Conservation (phyloP, 2,329 filamentous ascomycete species). For the Hyphodiscus sp. region DNA sequence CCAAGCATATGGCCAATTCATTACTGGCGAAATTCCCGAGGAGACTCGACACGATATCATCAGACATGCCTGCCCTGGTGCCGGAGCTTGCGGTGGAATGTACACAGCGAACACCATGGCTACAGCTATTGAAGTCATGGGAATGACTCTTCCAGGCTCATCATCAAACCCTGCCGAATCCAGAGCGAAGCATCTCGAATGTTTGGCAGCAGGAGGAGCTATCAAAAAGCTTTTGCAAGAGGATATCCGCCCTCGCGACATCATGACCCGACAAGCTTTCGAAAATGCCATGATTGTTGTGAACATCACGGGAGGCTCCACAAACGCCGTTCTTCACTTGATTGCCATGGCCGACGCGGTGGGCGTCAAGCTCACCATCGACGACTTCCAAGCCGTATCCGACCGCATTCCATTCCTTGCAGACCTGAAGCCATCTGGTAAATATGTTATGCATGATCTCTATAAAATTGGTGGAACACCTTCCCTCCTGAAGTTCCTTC, state of each 20-base stretch:
- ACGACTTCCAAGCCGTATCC: constrained; percentile 79
- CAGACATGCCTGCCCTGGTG: constrained; percentile 78
- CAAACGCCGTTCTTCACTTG: constrained; percentile 78
- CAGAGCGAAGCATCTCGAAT: constrained; percentile 65
- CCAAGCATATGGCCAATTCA: constrained; percentile 94
- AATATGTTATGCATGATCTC: constrained; percentile 55
- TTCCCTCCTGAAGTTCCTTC: constrained; percentile 49
- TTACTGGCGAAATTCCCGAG: constrained; percentile 85
- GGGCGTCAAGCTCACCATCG: constrained; percentile 74
- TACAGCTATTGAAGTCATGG: constrained; percentile 65
- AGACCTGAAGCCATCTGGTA: constrained; percentile 72
- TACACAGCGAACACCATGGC: constrained; percentile 75
- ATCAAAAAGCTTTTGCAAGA: constrained; percentile 70
- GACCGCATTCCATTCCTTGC: constrained; percentile 75
- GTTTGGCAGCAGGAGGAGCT: constrained; percentile 62
- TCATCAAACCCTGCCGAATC: constrained; percentile 75
- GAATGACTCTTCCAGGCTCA: constrained; percentile 75
- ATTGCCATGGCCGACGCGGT: constrained; percentile 80
- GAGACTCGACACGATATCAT: constrained; percentile 92
- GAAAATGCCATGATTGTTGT: constrained; percentile 81
- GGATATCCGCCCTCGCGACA: constrained; percentile 71
- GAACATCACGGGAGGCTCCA: constrained; percentile 77
- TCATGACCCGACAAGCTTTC: constrained; percentile 73
- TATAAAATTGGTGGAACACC: constrained; percentile 51
- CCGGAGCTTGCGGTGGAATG: constrained; percentile 83